Base-by-base conservation (phyloP, 192 early-diverging fungal genomes). In the Coemansia sp. region DNA sequence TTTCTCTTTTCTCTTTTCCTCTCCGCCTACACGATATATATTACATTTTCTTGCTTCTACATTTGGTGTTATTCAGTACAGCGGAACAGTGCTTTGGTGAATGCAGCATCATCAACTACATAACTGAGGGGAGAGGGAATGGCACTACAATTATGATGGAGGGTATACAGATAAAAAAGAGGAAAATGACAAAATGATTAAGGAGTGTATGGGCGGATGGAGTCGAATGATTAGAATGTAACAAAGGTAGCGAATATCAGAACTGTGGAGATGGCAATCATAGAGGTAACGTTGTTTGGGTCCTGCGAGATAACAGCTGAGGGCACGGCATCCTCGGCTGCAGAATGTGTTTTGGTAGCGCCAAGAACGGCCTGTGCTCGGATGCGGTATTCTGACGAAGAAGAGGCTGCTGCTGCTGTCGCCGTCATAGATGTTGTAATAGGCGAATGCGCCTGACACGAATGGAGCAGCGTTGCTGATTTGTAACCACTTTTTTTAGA, bases 191-290 rank as follows among this genome's bases (percentile, higher is more conserved):
- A 16, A 49, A 16, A n/a, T 49, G 15, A n/a, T 12, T 15, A 49
- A 10, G n/a, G 12, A 50, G 5, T 50, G 48, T 50, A 16, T 18
- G 13, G 15, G n/a, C 12, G 47, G 47, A 56, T 52, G n/a, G 47
- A 21, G 21, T 10, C 21, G 18, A n/a, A 23, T 45, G 16, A 56
- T 75, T 52, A 81, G 45, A 76, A 81, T 40, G 79, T 70, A 50
- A 69, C 74, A 70, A 81, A 71, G 15, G 79, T 81, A 64, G 79
- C 79, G 64, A 81, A 81, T 63, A 81, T 62, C 26, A 81, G 69
- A 11, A 81, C 79, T 0, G 68, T 71, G 5, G 79, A 81, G 18
- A 81, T 81, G 15, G 79, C 79, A 57, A 81, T 73, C 79, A 81
- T 81, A 18, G 69, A 71, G 0, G 79, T 81, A 16, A 72, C 61